Evolutionary conservation across 1,284 basidiomycete genomes (phyloP).

Genomic region (Pseudomicrostroma phylloplanum): DNA sequence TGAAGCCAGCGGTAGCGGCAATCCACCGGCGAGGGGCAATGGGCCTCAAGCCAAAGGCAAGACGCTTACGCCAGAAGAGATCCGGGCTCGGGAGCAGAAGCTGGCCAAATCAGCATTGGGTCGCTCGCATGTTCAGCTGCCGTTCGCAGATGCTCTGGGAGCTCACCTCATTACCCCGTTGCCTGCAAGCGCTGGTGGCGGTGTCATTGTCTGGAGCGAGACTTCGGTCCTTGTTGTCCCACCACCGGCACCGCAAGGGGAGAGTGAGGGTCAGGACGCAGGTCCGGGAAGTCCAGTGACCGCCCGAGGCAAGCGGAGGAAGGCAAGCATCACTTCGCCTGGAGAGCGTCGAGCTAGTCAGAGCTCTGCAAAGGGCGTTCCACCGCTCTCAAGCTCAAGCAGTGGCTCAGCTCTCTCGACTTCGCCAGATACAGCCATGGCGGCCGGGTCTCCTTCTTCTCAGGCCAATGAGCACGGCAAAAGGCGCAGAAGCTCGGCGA

Average conservation of each 20-base stretch:
- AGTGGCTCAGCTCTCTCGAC: background rate
- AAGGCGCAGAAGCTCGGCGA: conserved; percentile 25
- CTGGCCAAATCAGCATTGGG: conserved; percentile 26
- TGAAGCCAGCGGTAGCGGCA: background rate
- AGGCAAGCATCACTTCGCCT: conserved; percentile 21
- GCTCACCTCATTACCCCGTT: conserved; percentile 34
- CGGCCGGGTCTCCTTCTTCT: conserved; percentile 1
- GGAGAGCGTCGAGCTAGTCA: background rate
- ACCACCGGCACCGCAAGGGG: conserved; percentile 17
- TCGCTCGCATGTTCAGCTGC: conserved; percentile 43
- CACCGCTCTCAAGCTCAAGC: too few relatives aligned
- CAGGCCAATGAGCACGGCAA: conserved; percentile 34
- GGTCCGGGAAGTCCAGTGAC: background rate
- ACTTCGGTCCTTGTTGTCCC: conserved; percentile 36
- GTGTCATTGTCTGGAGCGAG: conserved; percentile 43
- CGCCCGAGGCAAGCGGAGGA: conserved; percentile 28
- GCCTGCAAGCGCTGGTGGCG: conserved; percentile 35
- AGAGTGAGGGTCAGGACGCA: conserved; percentile 1
- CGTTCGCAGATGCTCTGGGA: conserved; percentile 33
- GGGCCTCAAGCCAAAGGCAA: conserved; percentile 35
- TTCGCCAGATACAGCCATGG: background rate
- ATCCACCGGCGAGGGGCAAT: conserved; percentile 15
- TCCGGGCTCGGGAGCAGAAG: conserved; percentile 24
- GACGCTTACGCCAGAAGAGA: conserved; percentile 15
- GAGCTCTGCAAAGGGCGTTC: too few relatives aligned